Evolutionary conservation across 2,329 filamentous ascomycete species (phyloP).

Genomic region (Hawksworthiomyces lignivorus): DNA sequence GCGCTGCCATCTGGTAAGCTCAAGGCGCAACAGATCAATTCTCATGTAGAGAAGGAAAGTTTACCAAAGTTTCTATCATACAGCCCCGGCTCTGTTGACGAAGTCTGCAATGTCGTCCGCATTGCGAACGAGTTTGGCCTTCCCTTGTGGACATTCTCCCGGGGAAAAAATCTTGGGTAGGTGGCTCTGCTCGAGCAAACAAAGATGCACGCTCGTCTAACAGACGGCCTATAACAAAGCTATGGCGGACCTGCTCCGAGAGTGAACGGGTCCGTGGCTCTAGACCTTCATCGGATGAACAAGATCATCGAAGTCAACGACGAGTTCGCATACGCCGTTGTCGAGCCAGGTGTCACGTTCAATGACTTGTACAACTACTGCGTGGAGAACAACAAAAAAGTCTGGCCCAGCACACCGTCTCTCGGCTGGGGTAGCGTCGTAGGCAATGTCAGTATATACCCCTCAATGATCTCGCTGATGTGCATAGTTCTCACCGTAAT

Average conservation of each 20-base stretch:
- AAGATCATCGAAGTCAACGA: slow-evolving; percentile 34
- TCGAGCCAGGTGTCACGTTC: slow-evolving; percentile 38
- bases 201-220: too few relatives aligned
- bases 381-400: slow-evolving; percentile 26
- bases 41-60: too few relatives aligned
- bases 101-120: slow-evolving; percentile 26
- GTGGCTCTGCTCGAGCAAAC: too few relatives aligned
- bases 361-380: slow-evolving; percentile 33
- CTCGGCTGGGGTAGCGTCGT: slow-evolving; percentile 42
- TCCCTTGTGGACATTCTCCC: slow-evolving; percentile 24
- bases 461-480: too few relatives aligned
- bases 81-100: slow-evolving; percentile 3
- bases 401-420: slow-evolving; percentile 29
- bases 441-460: slow-evolving; percentile 37
- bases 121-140: slow-evolving; percentile 27
- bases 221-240: too few relatives aligned
- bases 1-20: slow-evolving; percentile 30
- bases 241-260: slow-evolving; percentile 42
- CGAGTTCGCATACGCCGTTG: slow-evolving; percentile 34
- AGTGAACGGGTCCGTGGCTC: slow-evolving; percentile 34
- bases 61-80: too few relatives aligned
- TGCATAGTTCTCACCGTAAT: too few relatives aligned
- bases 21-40: too few relatives aligned
- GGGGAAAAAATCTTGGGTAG: slow-evolving; percentile 39
- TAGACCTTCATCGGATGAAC: slow-evolving; percentile 38